These are phyloP conservation scores for Leccinum aurantiacum DNA, from an alignment of 768 basidiomycete genomes.

Conservation along the genomic window DNA sequence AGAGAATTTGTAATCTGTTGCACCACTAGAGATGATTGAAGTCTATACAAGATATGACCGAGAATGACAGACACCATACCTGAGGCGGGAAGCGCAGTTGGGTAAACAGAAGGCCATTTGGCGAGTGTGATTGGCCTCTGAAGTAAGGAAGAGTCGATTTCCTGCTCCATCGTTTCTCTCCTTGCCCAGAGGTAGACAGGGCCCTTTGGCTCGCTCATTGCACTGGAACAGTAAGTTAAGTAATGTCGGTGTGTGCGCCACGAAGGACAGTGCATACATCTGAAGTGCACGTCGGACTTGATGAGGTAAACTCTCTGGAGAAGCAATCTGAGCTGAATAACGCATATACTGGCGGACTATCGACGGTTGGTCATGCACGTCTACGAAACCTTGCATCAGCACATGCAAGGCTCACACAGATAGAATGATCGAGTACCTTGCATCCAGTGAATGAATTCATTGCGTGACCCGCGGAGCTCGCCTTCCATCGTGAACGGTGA, in stretches of 20 bases:
- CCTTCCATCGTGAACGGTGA: conserved; percentile 57
- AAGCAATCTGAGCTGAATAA: conserved; percentile 57
- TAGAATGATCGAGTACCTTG: conserved; percentile 46
- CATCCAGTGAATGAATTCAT: conserved; percentile 74
- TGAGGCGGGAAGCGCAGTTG: conserved; percentile 43
- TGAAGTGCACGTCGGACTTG: conserved; percentile 60
- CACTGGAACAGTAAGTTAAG: conserved; percentile 38
- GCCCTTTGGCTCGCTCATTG: conserved; percentile 68
- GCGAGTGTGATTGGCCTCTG: conserved; percentile 26
- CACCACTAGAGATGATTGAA: conserved; percentile 23
- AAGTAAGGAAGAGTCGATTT: conserved; percentile 44
- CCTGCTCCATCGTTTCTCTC: conserved; percentile 70
- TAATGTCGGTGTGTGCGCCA: not conserved
- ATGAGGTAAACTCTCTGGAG: conserved; percentile 50
- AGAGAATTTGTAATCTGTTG: conserved; percentile 49
- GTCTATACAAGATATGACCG: not conserved
- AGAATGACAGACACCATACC: conserved; percentile 27
- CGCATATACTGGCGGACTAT: conserved; percentile 80
- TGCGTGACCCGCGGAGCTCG: conserved; percentile 61
- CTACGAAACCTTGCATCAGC: conserved; percentile 32
- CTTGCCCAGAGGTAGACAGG: conserved; percentile 75
- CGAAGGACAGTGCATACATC: conserved; percentile 42
- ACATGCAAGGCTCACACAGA: not conserved
- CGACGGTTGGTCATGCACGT: conserved; percentile 67
- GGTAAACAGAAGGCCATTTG: conserved; percentile 57